These are phyloP conservation scores for Agaricus bisporus DNA, from an alignment of 768 basidiomycete species.

Conservation along the genomic window DNA sequence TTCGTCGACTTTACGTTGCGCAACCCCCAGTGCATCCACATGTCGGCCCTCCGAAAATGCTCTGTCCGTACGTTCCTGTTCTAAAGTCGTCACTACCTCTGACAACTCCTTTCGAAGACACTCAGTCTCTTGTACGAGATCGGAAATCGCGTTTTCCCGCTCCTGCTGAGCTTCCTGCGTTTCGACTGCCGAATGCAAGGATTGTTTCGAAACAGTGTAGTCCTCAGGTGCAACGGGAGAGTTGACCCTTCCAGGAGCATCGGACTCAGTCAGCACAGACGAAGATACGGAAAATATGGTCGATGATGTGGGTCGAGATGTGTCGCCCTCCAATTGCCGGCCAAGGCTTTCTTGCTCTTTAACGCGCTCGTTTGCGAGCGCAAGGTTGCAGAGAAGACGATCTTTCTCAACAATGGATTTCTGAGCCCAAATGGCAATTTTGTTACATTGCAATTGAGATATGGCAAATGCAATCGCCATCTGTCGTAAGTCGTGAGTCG, in stretches of 20 bases:
- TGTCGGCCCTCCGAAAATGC: slow-evolving; percentile 14
- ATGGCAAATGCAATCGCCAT: not conserved
- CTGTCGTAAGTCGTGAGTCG: not conserved
- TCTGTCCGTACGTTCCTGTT: not conserved
- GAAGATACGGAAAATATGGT: slow-evolving; percentile 15
- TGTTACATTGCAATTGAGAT: slow-evolving; percentile 8
- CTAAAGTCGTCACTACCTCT: not conserved
- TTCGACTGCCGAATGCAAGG: slow-evolving; percentile 2
- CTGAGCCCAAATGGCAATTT: not conserved
- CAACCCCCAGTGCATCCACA: slow-evolving; percentile 13
- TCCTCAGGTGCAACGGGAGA: not conserved
- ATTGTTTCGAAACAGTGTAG: not conserved
- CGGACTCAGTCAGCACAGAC: slow-evolving; percentile 15
- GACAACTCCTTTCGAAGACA: not conserved
- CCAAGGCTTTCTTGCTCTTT: not conserved
- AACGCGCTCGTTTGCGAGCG: not conserved
- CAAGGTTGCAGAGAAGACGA: not conserved
- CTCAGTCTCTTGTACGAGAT: not conserved
- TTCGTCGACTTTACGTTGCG: slow-evolving; percentile 13
- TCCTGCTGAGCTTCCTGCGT: slow-evolving; percentile 8
- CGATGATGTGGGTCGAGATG: slow-evolving; percentile 12
- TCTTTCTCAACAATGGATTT: not conserved
- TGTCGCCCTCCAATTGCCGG: slow-evolving; percentile 1
- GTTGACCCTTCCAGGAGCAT: slow-evolving; percentile 14
- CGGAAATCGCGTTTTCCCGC: not conserved